These are phyloP conservation scores for Cercospora nicotianae DNA, from an alignment of 2,329 filamentous ascomycete species.

Conservation along the genomic window DNA sequence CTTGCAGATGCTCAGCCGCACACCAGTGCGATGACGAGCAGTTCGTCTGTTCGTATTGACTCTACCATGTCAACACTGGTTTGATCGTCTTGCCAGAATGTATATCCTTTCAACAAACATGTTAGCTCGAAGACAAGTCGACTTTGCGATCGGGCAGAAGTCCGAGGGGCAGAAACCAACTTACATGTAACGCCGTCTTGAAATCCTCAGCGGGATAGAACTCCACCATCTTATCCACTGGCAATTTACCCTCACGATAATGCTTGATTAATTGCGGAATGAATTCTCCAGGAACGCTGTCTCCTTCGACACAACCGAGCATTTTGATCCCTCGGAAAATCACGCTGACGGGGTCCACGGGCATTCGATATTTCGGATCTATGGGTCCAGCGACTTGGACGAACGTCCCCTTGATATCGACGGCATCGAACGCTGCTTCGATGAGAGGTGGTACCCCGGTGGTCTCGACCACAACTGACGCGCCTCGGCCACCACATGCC, in stretches of 20 bases:
- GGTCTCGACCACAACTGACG: constrained; percentile 47
- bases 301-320: constrained; percentile 48
- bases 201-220: constrained; percentile 45
- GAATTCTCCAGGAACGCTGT: constrained; percentile 42
- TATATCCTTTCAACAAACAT: constrained; percentile 35
- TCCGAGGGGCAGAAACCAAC: background rate
- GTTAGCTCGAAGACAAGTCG: background rate
- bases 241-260: constrained; percentile 47
- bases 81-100: constrained; percentile 42
- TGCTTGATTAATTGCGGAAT: constrained; percentile 48
- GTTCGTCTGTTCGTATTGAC: background rate
- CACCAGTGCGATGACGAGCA: background rate
- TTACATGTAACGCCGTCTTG: constrained; percentile 36
- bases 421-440: constrained; percentile 23
- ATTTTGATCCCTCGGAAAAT: constrained; percentile 48
- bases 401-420: constrained; percentile 43
- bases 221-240: constrained; percentile 46
- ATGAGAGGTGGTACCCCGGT: constrained; percentile 25
- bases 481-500: constrained; percentile 39
- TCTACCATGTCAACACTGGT: constrained; percentile 42
- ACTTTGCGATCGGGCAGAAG: background rate
- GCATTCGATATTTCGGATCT: constrained; percentile 41
- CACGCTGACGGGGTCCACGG: constrained; percentile 42
- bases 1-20: constrained; percentile 9
- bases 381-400: constrained; percentile 49